Evolutionary conservation across 208 protist genomes (phyloP), one percentile per base, ranked within the genome.

Genomic region (Leishmania lainsoni): DNA sequence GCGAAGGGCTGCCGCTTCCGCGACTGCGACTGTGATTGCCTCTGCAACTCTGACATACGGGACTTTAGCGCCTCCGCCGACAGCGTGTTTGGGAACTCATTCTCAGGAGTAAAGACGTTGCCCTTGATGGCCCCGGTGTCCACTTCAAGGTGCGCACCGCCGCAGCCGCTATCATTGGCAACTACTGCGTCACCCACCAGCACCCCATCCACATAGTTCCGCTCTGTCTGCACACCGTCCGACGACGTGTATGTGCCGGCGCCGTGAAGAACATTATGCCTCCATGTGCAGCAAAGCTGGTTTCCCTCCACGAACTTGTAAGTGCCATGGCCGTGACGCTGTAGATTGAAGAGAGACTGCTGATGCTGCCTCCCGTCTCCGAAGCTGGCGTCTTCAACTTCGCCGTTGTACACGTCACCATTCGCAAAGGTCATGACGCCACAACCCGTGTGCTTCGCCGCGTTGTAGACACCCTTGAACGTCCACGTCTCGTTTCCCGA

Each of bases 251-350:
- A 94, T 10, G 86, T 84, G 29, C 94, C 94, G 17, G 90, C 79
- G 17, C 94, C 94, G 79, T 95, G 81, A 14, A 97, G 87, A 10
- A 97, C 89, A 76, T 95, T 94, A 74, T 94, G 92, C 58, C 86
- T 78, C 94, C 94, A 97, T 70, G 85, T 92, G 79, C 94, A 97
- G 72, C 80, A 79, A 51, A 97, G 85, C 61, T 81, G 56, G 75
- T 92, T 91, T 29, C 94, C 94, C 78, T 95, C 94, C 32, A 89
- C 83, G 81, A 95, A 97, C n/a, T 74, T 91, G 78, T 92, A 94
- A 0, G 80, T 56, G 52, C 94, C 94, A 48, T 86, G 70, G 56
- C 94, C 94, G 79, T 97, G 90, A 4, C 92, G 88, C 76, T 94
- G 86, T 17, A 93, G 90, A 35, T 85, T 73, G n/a, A 88, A 81